Evolutionary conservation across 352 stramenopile genomes (phyloP).

Genomic region (Phytophthora fragariae): DNA sequence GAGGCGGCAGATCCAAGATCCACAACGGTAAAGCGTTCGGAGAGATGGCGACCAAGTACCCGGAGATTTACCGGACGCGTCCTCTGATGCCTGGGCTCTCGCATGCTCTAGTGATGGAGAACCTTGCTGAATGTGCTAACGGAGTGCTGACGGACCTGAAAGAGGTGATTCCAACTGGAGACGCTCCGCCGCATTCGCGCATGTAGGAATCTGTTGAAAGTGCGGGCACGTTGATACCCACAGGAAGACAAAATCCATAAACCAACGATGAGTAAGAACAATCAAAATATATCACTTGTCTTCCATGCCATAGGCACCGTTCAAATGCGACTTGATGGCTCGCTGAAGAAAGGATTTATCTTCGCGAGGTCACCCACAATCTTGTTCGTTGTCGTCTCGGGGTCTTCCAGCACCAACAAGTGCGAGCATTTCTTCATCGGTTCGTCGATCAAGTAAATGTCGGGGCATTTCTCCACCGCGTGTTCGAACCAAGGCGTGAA

Average conservation of each 20-base stretch:
- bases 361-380: constrained; percentile 44
- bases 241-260: not conserved
- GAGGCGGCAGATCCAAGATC: constrained; percentile 50
- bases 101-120: constrained; percentile 59
- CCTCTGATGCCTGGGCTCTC: constrained; percentile 44
- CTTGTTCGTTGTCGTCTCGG: constrained; percentile 28
- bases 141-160: constrained; percentile 43
- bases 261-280: not conserved
- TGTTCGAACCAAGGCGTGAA: constrained; percentile 33
- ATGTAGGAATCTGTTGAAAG: constrained; percentile 8
- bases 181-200: not conserved
- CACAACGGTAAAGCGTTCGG: constrained; percentile 42
- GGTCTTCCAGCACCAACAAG: constrained; percentile 49
- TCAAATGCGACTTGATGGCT: constrained; percentile 20
- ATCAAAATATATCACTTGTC: not conserved
- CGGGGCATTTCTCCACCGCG: constrained; percentile 25
- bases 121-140: constrained; percentile 41
- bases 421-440: constrained; percentile 46
- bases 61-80: constrained; percentile 41
- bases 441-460: constrained; percentile 41
- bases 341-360: constrained; percentile 5
- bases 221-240: not conserved
- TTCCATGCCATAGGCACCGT: not conserved
- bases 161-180: constrained; percentile 14
- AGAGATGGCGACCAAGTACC: constrained; percentile 36